Evolutionary conservation across 306 rosid genomes (phyloP).

Genomic region (Ormosia semicastrata): DNA sequence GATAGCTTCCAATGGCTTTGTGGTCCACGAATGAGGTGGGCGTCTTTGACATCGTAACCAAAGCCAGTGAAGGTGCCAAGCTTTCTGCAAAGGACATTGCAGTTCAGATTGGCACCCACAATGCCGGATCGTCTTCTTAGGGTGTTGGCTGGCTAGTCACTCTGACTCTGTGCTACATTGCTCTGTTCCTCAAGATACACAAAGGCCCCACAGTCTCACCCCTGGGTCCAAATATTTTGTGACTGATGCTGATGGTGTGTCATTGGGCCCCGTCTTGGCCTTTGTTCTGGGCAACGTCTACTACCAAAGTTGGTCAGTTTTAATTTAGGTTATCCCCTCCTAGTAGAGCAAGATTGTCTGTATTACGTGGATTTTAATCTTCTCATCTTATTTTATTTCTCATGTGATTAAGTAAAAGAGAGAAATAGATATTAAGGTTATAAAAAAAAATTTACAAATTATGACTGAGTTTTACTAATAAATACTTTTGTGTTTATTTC

Average conservation of each 20-base stretch:
- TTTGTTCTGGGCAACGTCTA: constrained; percentile 39
- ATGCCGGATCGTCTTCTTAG: constrained; percentile 62
- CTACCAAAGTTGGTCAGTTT: constrained; percentile 46
- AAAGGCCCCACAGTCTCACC: constrained; percentile 17
- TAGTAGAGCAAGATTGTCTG: no score
- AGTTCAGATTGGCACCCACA: constrained; percentile 27
- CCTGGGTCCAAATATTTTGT: constrained; percentile 36
- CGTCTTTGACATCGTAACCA: constrained; percentile 46
- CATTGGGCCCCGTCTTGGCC: constrained; percentile 22
- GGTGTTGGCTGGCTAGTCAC: constrained; percentile 37
- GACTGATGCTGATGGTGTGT: constrained; percentile 38
- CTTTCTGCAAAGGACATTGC: constrained; percentile 48
- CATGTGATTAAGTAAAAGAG: no score
- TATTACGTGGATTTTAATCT: no score
- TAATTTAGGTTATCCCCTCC: neutral
- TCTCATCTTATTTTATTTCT: no score
- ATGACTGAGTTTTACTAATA: no score
- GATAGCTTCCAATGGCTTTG: constrained; percentile 33
- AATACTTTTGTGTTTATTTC: no score
- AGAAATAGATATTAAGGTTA: no score
- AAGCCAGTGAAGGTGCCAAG: constrained; percentile 33
- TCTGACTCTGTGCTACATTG: constrained; percentile 34
- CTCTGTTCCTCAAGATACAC: neutral
- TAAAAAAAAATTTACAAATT: no score
- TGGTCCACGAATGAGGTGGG: constrained; percentile 44